Percentiles rank a stretch among this genome's conserved stretches.
Evolutionary conservation across 768 basidiomycete species (phyloP).

Genomic region (Calocera cornea): DNA sequence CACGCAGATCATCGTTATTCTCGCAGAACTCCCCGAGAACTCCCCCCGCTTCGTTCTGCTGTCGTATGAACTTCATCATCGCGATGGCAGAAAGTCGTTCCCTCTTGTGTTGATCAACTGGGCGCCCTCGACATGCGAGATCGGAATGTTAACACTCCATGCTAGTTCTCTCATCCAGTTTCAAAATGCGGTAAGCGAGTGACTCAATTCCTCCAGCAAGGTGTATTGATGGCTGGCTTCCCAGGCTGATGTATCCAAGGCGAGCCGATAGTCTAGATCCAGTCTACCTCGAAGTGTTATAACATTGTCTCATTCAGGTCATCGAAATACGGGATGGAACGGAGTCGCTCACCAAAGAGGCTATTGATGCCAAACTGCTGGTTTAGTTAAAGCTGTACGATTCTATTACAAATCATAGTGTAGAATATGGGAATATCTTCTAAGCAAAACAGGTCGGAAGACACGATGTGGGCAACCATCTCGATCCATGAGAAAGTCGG

Average conservation of each 20-base stretch:
- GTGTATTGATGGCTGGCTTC: neutral
- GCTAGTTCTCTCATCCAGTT: slow-evolving; percentile 72
- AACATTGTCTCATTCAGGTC: slow-evolving; percentile 22
- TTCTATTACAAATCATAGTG: too few species aligned
- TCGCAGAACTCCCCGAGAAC: slow-evolving; percentile 70
- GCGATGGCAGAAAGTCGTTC: slow-evolving; percentile 71
- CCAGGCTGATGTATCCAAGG: slow-evolving; percentile 23
- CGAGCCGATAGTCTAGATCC: slow-evolving; percentile 9
- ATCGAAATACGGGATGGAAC: slow-evolving; percentile 72
- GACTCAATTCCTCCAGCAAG: neutral
- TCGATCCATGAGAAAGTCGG: too few species aligned
- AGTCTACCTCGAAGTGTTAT: neutral
- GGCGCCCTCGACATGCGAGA: slow-evolving; percentile 68
- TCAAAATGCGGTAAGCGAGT: slow-evolving; percentile 50
- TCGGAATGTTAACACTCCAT: slow-evolving; percentile 60
- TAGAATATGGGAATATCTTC: too few species aligned
- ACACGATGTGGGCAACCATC: too few species aligned
- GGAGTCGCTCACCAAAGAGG: slow-evolving; percentile 63
- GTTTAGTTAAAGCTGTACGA: too few species aligned
- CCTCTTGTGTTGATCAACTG: slow-evolving; percentile 82
- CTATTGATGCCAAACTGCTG: slow-evolving; percentile 46
- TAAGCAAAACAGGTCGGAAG: neutral
- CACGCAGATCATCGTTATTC: neutral
- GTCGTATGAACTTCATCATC: slow-evolving; percentile 66
- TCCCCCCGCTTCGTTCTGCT: slow-evolving; percentile 75